Conservation (phyloP, 352 stramenopile genomes). For the Globisporangium okanoganense region DNA sequence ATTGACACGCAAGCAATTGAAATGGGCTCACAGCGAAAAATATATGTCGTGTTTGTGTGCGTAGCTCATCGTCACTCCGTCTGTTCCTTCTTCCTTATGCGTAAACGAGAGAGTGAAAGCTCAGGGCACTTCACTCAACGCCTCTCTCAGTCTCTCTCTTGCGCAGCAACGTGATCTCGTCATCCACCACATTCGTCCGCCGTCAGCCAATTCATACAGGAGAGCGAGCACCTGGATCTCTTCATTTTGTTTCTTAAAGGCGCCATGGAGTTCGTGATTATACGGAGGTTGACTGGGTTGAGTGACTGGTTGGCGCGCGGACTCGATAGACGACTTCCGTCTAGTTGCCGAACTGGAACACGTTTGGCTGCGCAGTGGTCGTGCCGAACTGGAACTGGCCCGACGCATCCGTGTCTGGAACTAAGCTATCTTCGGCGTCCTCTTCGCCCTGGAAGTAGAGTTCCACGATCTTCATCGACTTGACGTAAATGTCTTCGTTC, state of each 20-base stretch:
- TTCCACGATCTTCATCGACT: slow-evolving; percentile 97
- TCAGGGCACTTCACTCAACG: neutral
- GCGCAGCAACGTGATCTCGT: neutral
- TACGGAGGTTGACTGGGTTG: slow-evolving; percentile 16
- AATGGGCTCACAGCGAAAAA: slow-evolving; percentile 8
- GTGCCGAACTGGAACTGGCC: slow-evolving; percentile 83
- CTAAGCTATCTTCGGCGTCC: slow-evolving; percentile 91
- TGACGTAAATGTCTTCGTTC: slow-evolving; percentile 93
- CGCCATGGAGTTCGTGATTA: neutral
- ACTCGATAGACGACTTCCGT: slow-evolving; percentile 3
- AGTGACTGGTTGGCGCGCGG: neutral
- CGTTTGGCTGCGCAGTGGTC: slow-evolving; percentile 52
- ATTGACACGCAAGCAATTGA: too few species aligned
- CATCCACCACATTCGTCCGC: neutral
- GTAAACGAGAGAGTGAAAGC: neutral
- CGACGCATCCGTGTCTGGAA: slow-evolving; percentile 60
- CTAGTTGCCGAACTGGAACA: slow-evolving; percentile 86
- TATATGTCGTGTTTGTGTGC: slow-evolving; percentile 5
- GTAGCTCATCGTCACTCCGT: neutral
- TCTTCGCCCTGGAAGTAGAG: slow-evolving; percentile 98
- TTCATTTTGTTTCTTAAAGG: slow-evolving; percentile 1
- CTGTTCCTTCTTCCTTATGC: neutral
- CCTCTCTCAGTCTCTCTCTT: neutral
- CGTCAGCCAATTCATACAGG: slow-evolving; percentile 4
- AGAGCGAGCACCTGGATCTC: slow-evolving; percentile 1